Evolutionary conservation across 2,329 filamentous ascomycete genomes (phyloP).

Genomic region (Calonectria leucothoes): DNA sequence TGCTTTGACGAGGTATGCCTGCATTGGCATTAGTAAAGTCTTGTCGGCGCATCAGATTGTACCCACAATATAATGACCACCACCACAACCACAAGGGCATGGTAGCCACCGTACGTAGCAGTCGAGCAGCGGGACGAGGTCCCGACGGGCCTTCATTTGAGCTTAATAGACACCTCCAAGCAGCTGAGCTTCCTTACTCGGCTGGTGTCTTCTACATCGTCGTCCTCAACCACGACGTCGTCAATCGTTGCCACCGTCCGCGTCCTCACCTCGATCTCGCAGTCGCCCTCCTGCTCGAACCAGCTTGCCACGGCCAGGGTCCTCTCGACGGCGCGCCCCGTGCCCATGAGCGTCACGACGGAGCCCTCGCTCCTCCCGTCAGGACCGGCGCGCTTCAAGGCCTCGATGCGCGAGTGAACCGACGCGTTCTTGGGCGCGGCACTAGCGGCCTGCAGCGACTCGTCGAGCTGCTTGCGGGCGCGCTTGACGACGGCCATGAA

Average conservation of each 20-base stretch:
- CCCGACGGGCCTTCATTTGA: constrained; percentile 51
- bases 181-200: constrained; percentile 63
- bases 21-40: constrained; percentile 4
- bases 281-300: constrained; percentile 72
- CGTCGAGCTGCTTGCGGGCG: constrained; percentile 71
- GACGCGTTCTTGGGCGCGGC: constrained; percentile 61
- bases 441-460: constrained; percentile 55
- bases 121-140: not conserved
- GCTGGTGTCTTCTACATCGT: constrained; percentile 51
- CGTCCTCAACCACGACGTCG: constrained; percentile 65
- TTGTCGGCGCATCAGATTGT: not conserved
- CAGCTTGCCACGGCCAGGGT: constrained; percentile 71
- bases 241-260: constrained; percentile 75
- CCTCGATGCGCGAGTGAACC: constrained; percentile 59
- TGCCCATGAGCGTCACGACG: constrained; percentile 70
- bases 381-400: constrained; percentile 50
- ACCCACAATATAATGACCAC: not conserved
- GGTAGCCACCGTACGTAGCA: not conserved
- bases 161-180: constrained; percentile 60
- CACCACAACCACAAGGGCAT: not conserved
- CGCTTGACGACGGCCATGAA: constrained; percentile 77
- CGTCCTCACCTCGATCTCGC: constrained; percentile 69
- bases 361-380: constrained; percentile 43
- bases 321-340: constrained; percentile 74
- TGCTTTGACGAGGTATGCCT: not conserved